A percentile compares a stretch with the other conserved stretches of the same genome.
phyloP scores from a whole-genome alignment of 257 asterid genomes.

The Plantago ovata region DNA sequence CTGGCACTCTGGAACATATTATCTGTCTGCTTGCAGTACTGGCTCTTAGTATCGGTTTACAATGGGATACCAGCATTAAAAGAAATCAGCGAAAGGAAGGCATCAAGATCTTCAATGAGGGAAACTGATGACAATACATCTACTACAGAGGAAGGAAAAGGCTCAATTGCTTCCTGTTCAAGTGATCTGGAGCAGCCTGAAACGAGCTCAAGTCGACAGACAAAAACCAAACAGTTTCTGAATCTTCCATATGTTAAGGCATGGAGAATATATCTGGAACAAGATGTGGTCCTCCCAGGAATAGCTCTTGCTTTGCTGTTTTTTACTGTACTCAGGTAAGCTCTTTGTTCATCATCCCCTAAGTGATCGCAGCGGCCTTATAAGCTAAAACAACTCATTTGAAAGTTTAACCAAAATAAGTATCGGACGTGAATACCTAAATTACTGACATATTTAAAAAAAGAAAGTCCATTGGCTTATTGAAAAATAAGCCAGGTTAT shows the following conservation, averaged over 20 bases:
- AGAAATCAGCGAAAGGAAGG: slow-evolving; percentile 40
- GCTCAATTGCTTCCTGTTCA: slow-evolving; percentile 13
- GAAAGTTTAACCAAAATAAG: no score
- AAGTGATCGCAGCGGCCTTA: no score
- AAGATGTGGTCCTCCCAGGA: slow-evolving; percentile 79
- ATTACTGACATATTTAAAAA: no score
- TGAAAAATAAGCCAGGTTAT: no score
- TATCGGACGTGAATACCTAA: no score
- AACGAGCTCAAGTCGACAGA: slow-evolving; percentile 18
- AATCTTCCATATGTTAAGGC: slow-evolving; percentile 51
- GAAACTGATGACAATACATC: slow-evolving; percentile 28
- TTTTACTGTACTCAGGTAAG: slow-evolving; percentile 78
- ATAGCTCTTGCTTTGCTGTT: slow-evolving; percentile 72
- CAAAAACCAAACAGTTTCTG: slow-evolving; percentile 24
- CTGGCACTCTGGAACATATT: slow-evolving; percentile 62
- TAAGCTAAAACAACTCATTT: no score
- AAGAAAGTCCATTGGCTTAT: no score
- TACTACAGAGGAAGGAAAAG: slow-evolving; percentile 21
- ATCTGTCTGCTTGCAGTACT: slow-evolving; percentile 70
- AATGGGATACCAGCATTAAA: slow-evolving; percentile 64
- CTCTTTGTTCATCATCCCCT: no score
- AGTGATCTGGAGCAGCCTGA: slow-evolving; percentile 22
- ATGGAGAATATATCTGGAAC: slow-evolving; percentile 70
- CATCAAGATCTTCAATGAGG: slow-evolving; percentile 25
- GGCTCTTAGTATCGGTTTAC: slow-evolving; percentile 71